Base-by-base conservation (phyloP, 176 grass and related monocot species). In the Calamus simplicifolius region DNA sequence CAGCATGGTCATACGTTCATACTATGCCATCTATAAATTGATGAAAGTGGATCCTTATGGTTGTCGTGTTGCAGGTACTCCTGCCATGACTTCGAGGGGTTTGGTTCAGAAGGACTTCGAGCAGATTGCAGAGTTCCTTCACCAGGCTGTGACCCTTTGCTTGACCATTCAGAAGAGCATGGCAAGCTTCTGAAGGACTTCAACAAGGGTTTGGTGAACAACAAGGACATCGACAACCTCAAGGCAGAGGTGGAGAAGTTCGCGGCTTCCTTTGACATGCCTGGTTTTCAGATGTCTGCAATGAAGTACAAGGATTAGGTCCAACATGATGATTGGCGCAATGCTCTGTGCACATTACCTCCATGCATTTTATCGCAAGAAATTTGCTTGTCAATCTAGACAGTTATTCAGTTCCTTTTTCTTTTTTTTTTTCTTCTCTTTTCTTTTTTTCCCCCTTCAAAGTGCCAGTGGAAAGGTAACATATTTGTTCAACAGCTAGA, bases 291-390 rank as follows among this genome's bases (percentile, higher is more conserved):
- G 5, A 76, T 91, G 60, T 85, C 30, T 31, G 75, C 73, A 66
- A 97, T 97, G 92, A 97, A 97, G 81, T 97, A 82, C 84, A 82
- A 88, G 78, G 80, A 90, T 38, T 95, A 80, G 63, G 67, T 2
- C 35, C 8, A 43, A 43, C 35, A 43, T 43, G 8, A 43, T 43
- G 35, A 43, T 43, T 43, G 35, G 35, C 35, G 12, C 35, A 12
- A 43, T 43, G 35, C 35, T 43, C 35, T 43, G 31, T 3, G 35
- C 35, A 43, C 35, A 13, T 43, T 43, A 43, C 35, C 0, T 43
- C 35, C 35, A 13, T 43, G 35, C 35, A 12, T 43, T 13, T 43
- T 43, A 10, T 43, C 12, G 35, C 35, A 2, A 7, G 1, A 43
- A 43, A 43, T 43, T 43, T 43, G 31, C 35, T 43, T 43, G 35